A percentile compares a stretch with the other conserved stretches of the same genome.
Conservation (phyloP, 306 rosid genomes). For the Vigna hirtella region DNA sequence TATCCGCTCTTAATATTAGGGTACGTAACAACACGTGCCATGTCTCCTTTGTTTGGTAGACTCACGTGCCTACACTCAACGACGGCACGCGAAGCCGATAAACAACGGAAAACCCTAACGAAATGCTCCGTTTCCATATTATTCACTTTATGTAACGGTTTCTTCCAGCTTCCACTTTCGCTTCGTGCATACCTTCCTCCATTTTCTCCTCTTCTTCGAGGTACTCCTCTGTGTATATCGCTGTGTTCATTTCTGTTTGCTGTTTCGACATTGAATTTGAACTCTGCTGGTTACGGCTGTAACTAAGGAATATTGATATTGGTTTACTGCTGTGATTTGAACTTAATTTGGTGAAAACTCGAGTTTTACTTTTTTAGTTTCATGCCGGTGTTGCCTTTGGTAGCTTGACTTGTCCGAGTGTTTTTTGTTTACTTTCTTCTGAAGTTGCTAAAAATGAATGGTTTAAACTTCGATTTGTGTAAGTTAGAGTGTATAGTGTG, state of each 20-base stretch:
- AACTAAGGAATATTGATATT: background rate
- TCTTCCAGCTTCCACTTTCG: background rate
- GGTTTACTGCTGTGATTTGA: background rate
- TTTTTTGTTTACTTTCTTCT: background rate
- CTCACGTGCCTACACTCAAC: slow-evolving; percentile 61
- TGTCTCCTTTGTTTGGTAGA: slow-evolving; percentile 41
- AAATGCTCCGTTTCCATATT: background rate
- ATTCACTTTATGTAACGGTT: background rate
- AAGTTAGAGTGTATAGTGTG: background rate
- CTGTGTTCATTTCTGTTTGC: background rate
- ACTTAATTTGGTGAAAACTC: background rate
- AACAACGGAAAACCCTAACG: slow-evolving; percentile 39
- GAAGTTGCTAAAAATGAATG: slow-evolving; percentile 21
- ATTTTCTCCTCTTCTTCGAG: slow-evolving; percentile 28
- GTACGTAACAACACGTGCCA: slow-evolving; percentile 49
- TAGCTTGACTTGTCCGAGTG: background rate
- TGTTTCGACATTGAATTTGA: background rate
- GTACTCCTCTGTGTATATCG: slow-evolving; percentile 24
- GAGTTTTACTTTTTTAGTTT: background rate
- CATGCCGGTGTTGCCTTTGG: background rate
- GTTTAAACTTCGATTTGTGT: background rate
- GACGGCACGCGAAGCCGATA: slow-evolving; percentile 42
- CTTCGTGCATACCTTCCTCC: slow-evolving; percentile 15
- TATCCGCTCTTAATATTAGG: background rate
- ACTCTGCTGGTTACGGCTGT: background rate